Conservation (phyloP, 225 moss, liverwort and hornwort genomes). For the Rhytidiadelphus loreus region DNA sequence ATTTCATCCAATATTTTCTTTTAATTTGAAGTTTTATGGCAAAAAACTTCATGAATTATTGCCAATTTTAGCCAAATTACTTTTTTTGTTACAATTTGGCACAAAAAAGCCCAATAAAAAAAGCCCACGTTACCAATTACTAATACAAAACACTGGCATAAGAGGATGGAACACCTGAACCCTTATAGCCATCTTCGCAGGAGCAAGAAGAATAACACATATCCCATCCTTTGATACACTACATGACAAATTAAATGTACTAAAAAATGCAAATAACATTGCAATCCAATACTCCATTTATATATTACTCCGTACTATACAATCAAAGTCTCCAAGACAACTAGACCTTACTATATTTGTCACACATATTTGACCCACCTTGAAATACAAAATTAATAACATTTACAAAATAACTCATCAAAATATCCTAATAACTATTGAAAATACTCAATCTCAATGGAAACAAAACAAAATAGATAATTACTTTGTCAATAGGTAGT, state of each 20-base stretch:
- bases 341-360: neutral
- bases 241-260: neutral
- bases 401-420: neutral
- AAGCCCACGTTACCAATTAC: neutral
- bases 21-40: too few relatives aligned
- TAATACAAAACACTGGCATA: neutral
- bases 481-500: too few relatives aligned
- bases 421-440: neutral
- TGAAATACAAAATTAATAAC: neutral
- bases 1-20: too few relatives aligned
- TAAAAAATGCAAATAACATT: neutral
- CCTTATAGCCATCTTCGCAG: neutral
- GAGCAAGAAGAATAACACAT: neutral
- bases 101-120: too few relatives aligned
- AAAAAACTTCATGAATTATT: too few relatives aligned
- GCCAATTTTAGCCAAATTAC: too few relatives aligned
- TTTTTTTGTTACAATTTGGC: too few relatives aligned
- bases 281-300: neutral
- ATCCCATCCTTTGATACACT: neutral
- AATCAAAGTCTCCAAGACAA: neutral
- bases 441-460: too few relatives aligned
- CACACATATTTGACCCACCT: neutral
- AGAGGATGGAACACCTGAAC: rapidly evolving
- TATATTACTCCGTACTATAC: too few relatives aligned
- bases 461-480: too few relatives aligned